These are phyloP conservation scores for Trichophyton mentagrophytes DNA, from an alignment of 2,329 filamentous ascomycete genomes.

Conservation along the genomic window DNA sequence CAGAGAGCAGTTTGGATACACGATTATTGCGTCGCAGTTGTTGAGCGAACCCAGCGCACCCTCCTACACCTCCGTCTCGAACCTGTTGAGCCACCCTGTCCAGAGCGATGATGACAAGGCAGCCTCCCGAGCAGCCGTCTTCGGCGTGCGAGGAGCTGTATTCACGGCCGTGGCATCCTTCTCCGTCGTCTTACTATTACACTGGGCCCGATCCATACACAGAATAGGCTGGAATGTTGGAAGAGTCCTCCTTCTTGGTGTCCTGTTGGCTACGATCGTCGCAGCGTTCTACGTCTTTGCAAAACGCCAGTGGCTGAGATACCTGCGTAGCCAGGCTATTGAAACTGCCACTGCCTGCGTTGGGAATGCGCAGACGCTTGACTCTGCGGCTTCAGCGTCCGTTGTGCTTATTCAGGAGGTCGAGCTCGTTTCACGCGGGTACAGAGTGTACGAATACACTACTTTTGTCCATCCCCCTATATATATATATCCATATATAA, in stretches of 20 bases:
- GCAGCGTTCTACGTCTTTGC: constrained; percentile 58
- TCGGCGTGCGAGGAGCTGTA: constrained; percentile 53
- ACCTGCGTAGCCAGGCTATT: constrained; percentile 61
- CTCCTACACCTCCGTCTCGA: constrained; percentile 28
- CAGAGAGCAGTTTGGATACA: constrained; percentile 84
- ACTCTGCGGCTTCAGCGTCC: constrained; percentile 61
- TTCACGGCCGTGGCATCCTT: constrained; percentile 53
- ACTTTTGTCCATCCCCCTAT: background rate
- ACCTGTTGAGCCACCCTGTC: constrained; percentile 21
- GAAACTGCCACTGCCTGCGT: constrained; percentile 57
- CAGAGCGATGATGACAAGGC: constrained; percentile 22
- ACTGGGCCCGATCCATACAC: constrained; percentile 54
- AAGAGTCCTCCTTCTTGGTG: constrained; percentile 28
- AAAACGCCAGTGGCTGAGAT: constrained; percentile 68
- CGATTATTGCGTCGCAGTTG: constrained; percentile 81
- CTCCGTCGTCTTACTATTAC: constrained; percentile 51
- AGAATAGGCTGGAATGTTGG: constrained; percentile 28
- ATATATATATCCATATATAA: background rate
- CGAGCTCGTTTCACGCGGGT: constrained; percentile 85
- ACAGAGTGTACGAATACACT: constrained; percentile 53
- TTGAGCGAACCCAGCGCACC: constrained; percentile 49
- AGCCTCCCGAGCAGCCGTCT: constrained; percentile 28
- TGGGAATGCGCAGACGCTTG: constrained; percentile 64
- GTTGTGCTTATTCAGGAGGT: constrained; percentile 82
- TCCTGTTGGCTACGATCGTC: constrained; percentile 41